Evolutionary conservation across 1,284 basidiomycete genomes (phyloP).

Genomic region (Heterobasidion occidentale): DNA sequence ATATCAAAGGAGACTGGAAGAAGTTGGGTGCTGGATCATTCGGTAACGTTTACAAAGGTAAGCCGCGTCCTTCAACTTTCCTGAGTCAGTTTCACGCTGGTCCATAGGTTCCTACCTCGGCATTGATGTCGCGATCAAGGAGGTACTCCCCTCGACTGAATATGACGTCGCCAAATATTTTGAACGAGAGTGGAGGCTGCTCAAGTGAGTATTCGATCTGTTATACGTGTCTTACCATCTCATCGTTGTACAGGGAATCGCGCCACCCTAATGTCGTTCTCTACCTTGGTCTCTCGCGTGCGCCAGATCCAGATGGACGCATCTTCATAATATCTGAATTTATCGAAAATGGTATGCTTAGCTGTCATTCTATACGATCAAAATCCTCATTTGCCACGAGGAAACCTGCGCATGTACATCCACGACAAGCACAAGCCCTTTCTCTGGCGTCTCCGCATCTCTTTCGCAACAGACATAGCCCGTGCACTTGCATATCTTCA

Average conservation of each 20-base stretch:
- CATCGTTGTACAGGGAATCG: slow-evolving; percentile 43
- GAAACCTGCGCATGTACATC: slow-evolving; percentile 85
- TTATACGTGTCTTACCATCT: background rate
- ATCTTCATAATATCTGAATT: slow-evolving; percentile 89
- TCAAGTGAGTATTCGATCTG: slow-evolving; percentile 49
- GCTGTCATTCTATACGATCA: slow-evolving; percentile 10
- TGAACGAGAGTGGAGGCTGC: slow-evolving; percentile 93
- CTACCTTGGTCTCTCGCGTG: slow-evolving; percentile 88
- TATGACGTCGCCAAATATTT: slow-evolving; percentile 98
- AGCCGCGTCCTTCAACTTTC: slow-evolving; percentile 3
- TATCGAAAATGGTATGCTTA: slow-evolving; percentile 62
- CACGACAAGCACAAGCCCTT: slow-evolving; percentile 73
- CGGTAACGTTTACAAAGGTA: slow-evolving; percentile 88
- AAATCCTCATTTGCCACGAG: slow-evolving; percentile 22
- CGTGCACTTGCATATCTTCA: slow-evolving; percentile 96
- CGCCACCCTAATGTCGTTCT: slow-evolving; percentile 92
- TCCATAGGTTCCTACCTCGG: slow-evolving; percentile 79
- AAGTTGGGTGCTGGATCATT: slow-evolving; percentile 88
- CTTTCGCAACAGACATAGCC: slow-evolving; percentile 91
- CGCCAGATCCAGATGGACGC: slow-evolving; percentile 74
- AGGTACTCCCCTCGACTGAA: slow-evolving; percentile 81
- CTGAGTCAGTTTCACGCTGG: slow-evolving; percentile 9
- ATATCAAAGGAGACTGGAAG: slow-evolving; percentile 84
- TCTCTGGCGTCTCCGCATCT: slow-evolving; percentile 86
- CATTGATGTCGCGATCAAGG: slow-evolving; percentile 94